phyloP scores from a whole-genome alignment of 352 stramenopile genomes.

The Globisporangium sylvaticum region DNA sequence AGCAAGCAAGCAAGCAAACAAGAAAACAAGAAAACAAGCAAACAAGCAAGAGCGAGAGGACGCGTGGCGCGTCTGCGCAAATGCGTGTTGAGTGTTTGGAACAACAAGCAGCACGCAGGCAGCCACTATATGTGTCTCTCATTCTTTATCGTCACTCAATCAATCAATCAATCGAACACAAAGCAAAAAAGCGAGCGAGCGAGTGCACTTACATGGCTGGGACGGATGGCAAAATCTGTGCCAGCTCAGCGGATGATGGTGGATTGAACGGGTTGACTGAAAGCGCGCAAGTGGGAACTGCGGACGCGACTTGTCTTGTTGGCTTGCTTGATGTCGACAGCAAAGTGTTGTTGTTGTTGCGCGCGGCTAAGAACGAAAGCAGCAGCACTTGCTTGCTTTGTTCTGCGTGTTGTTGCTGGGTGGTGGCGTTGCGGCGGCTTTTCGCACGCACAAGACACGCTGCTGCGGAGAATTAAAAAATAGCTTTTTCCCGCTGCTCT shows the following conservation, averaged over 20 bases:
- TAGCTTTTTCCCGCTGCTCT: conserved; percentile 1
- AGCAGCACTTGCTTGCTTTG: conserved; percentile 2
- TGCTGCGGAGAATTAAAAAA: conserved; percentile 3
- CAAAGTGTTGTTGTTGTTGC: background rate
- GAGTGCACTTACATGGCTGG: background rate
- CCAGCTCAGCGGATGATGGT: background rate
- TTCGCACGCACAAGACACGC: conserved; percentile 6
- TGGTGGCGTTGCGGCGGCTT: background rate
- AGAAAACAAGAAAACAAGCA: background rate
- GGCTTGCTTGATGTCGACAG: background rate
- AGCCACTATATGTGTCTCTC: background rate
- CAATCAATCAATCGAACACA: background rate
- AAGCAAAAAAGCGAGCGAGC: background rate
- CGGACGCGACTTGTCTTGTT: background rate
- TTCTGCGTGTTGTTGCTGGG: background rate
- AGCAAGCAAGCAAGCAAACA: background rate
- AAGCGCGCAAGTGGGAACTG: background rate
- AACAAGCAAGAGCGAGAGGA: conserved; percentile 6
- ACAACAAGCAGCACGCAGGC: conserved; percentile 1
- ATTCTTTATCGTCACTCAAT: background rate
- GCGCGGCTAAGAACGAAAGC: background rate
- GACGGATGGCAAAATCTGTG: conserved; percentile 1
- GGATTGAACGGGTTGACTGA: background rate
- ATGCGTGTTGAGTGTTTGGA: background rate
- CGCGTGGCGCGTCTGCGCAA: background rate